Evolutionary conservation across 2,329 filamentous ascomycete genomes (phyloP).

Genomic region (Pleurostoma richardsiae): DNA sequence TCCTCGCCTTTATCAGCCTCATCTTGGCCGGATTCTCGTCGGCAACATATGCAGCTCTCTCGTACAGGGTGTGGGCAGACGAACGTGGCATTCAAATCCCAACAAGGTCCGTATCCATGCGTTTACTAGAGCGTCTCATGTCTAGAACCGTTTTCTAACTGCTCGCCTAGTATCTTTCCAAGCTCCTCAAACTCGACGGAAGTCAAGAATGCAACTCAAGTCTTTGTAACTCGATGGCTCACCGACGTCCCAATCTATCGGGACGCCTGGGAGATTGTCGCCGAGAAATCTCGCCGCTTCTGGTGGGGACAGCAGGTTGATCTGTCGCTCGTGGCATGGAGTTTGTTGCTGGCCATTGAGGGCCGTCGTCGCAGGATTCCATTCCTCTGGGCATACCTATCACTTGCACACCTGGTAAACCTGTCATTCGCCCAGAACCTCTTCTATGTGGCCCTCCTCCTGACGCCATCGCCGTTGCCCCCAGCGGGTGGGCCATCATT

Average conservation of each 20-base stretch:
- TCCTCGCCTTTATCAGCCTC: conserved; percentile 22
- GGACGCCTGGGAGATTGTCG: conserved; percentile 49
- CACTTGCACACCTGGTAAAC: conserved; percentile 53
- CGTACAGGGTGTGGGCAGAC: conserved; percentile 32
- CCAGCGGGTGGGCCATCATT: conserved; percentile 20
- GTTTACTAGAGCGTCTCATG: conserved; percentile 1
- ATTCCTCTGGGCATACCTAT: conserved; percentile 49
- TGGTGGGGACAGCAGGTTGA: conserved; percentile 61
- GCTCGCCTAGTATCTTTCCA: not conserved
- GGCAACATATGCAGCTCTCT: conserved; percentile 22
- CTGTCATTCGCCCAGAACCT: conserved; percentile 59
- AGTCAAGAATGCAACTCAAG: not conserved
- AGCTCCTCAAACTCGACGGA: conserved; percentile 1
- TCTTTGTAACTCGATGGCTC: conserved; percentile 38
- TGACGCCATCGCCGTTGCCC: conserved; percentile 45
- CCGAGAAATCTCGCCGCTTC: conserved; percentile 48
- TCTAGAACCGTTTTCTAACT: not conserved
- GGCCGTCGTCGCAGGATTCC: conserved; percentile 53
- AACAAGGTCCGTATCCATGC: conserved; percentile 14
- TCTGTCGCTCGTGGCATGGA: conserved; percentile 47
- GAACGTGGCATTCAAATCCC: conserved; percentile 25
- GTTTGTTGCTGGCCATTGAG: conserved; percentile 52
- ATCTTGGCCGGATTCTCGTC: conserved; percentile 20
- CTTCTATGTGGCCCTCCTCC: conserved; percentile 54
- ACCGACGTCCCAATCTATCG: conserved; percentile 44